Percentiles rank a stretch among this genome's conserved stretches.
phyloP scores from a whole-genome alignment of 2,329 filamentous ascomycete species.

The Fulvia fulva region DNA sequence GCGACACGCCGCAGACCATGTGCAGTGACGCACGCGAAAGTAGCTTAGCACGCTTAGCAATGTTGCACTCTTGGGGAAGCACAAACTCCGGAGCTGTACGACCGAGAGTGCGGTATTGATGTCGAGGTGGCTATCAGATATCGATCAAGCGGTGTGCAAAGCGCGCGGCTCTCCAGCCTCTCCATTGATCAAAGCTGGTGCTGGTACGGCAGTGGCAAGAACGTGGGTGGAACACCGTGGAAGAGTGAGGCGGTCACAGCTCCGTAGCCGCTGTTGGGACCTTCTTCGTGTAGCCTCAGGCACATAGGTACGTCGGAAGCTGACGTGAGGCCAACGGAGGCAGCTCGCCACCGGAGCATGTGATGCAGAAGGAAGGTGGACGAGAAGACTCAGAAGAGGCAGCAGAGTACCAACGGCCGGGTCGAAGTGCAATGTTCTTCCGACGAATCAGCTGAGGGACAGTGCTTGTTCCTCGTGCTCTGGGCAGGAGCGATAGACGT shows the following conservation, averaged over 20 bases:
- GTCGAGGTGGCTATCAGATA: background rate
- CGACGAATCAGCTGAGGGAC: background rate
- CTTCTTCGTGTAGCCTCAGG: background rate
- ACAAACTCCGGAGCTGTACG: constrained; percentile 6
- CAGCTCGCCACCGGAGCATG: background rate
- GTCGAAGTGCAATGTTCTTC: background rate
- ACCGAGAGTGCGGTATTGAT: background rate
- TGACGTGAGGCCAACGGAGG: background rate
- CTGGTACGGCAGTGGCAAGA: background rate
- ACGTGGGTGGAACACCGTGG: background rate
- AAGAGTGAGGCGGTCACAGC: background rate
- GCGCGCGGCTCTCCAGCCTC: background rate
- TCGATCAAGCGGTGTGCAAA: background rate
- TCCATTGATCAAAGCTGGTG: background rate
- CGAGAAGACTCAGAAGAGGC: background rate
- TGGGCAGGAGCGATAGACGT: background rate
- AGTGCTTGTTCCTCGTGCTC: background rate
- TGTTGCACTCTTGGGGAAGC: background rate
- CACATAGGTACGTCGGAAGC: background rate
- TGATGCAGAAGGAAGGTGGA: background rate
- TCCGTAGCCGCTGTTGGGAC: background rate
- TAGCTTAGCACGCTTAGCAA: background rate
- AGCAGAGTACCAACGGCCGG: background rate
- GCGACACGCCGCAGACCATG: constrained; percentile 5
- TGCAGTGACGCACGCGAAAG: constrained; percentile 4